These are phyloP conservation scores for Blastomyces emzantsi DNA, from an alignment of 2,329 filamentous ascomycete genomes.

Conservation along the genomic window DNA sequence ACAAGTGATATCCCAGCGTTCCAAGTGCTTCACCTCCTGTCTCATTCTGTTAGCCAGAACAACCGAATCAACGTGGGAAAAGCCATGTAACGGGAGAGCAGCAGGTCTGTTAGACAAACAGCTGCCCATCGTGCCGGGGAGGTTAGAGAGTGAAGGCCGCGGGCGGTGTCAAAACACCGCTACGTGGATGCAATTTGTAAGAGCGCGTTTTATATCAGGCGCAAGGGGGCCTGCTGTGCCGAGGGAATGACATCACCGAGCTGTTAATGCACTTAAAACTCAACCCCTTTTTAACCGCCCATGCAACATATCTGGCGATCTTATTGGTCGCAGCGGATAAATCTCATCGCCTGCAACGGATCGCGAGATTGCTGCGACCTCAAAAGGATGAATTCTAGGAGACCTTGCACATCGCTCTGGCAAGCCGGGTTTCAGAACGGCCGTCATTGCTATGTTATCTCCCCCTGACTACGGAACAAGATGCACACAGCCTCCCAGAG, in stretches of 20 bases:
- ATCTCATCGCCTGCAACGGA: background rate
- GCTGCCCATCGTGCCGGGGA: background rate
- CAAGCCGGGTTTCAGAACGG: background rate
- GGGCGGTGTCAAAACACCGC: background rate
- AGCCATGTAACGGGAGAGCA: background rate
- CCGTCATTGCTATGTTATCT: background rate
- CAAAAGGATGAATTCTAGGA: background rate
- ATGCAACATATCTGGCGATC: too few relatives aligned
- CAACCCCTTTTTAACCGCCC: background rate
- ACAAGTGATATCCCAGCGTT: background rate
- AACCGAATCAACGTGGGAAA: background rate
- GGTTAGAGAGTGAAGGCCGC: background rate
- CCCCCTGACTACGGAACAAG: background rate
- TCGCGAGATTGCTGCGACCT: background rate
- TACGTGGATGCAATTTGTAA: background rate
- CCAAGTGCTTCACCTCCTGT: background rate
- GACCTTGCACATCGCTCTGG: background rate
- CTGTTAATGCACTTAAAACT: too few relatives aligned
- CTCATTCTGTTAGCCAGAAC: background rate
- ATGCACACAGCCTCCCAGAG: background rate
- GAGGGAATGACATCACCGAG: too few relatives aligned
- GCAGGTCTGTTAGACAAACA: background rate
- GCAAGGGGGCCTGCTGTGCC: too few relatives aligned
- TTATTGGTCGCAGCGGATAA: background rate
- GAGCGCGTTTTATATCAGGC: background rate